These are phyloP conservation scores for Tagetes patula DNA, from an alignment of 129 eudicot genomes.

Conservation along the genomic window DNA sequence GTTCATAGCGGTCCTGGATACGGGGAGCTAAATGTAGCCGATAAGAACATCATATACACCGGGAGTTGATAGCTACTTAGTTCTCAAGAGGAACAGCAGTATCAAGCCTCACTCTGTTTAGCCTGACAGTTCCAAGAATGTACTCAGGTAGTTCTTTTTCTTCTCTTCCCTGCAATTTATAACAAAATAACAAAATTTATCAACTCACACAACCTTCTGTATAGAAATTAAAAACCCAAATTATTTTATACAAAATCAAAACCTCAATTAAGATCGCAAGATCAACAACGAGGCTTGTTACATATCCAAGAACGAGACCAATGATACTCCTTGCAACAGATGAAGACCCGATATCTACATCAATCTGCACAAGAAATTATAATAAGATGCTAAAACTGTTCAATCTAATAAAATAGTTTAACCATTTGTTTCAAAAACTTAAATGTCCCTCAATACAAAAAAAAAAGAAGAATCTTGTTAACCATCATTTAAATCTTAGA, in stretches of 20 bases:
- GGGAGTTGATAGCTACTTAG: conserved; percentile 30
- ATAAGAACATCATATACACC: conserved; percentile 19
- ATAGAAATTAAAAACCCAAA: not conserved
- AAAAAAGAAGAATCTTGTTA: not conserved
- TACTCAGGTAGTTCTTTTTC: conserved; percentile 84
- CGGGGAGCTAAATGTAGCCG: conserved; percentile 9
- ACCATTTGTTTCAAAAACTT: conserved; percentile 7
- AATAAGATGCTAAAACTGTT: not conserved
- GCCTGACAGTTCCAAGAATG: conserved; percentile 83
- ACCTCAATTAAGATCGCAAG: conserved; percentile 96
- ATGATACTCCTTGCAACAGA: conserved; percentile 93
- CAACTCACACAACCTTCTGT: not conserved
- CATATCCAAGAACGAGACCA: conserved; percentile 95
- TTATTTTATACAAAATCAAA: not conserved
- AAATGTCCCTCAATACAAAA: not conserved
- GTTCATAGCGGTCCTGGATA: conserved; percentile 5
- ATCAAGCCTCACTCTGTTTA: conserved; percentile 63
- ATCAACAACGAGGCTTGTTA: conserved; percentile 94
- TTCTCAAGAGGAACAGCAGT: conserved; percentile 64
- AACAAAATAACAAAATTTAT: not conserved
- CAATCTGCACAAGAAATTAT: conserved; percentile 59
- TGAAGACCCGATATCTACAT: conserved; percentile 98
- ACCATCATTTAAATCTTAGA: not conserved
- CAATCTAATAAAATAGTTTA: not conserved
- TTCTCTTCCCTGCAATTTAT: conserved; percentile 66